Conservation (phyloP, 2,329 filamentous ascomycete genomes). For the Dothistroma pini region DNA sequence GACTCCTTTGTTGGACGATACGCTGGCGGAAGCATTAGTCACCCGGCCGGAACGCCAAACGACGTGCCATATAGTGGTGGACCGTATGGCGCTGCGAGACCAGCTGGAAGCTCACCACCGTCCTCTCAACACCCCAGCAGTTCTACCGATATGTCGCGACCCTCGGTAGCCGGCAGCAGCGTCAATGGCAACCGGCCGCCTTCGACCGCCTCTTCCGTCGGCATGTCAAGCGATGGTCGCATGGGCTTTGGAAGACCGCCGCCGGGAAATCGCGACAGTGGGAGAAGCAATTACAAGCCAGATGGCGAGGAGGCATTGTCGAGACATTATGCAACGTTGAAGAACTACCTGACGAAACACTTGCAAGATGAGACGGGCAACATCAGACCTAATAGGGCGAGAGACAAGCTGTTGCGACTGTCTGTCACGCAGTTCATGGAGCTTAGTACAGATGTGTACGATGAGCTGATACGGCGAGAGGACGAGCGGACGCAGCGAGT, state of each 20-base stretch:
- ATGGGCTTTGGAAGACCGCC: slow-evolving; percentile 29
- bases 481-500: slow-evolving; percentile 50
- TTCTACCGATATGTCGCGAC: slow-evolving; percentile 42
- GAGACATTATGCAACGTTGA: slow-evolving; percentile 79
- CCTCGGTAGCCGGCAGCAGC: slow-evolving; percentile 51
- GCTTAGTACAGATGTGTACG: slow-evolving; percentile 94
- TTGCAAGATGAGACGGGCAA: slow-evolving; percentile 71
- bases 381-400: slow-evolving; percentile 77
- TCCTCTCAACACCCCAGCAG: slow-evolving; percentile 40
- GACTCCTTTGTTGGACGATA: slow-evolving; percentile 28
- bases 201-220: slow-evolving; percentile 85
- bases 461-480: slow-evolving; percentile 87
- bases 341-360: slow-evolving; percentile 66
- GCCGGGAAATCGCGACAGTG: slow-evolving; percentile 44
- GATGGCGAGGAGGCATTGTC: slow-evolving; percentile 63
- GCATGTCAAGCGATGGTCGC: slow-evolving; percentile 76
- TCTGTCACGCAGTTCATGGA: slow-evolving; percentile 95
- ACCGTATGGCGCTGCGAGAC: slow-evolving; percentile 32
- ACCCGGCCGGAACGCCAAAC: slow-evolving; percentile 15
- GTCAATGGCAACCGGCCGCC: slow-evolving; percentile 50
- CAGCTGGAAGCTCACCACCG: slow-evolving; percentile 29
- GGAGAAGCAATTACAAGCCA: slow-evolving; percentile 49
- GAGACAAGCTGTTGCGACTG: slow-evolving; percentile 88
- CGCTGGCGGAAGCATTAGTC: slow-evolving; percentile 13
- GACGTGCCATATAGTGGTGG: slow-evolving; percentile 28